Conservation (phyloP, 305 asterid species). For the Withania somnifera region DNA sequence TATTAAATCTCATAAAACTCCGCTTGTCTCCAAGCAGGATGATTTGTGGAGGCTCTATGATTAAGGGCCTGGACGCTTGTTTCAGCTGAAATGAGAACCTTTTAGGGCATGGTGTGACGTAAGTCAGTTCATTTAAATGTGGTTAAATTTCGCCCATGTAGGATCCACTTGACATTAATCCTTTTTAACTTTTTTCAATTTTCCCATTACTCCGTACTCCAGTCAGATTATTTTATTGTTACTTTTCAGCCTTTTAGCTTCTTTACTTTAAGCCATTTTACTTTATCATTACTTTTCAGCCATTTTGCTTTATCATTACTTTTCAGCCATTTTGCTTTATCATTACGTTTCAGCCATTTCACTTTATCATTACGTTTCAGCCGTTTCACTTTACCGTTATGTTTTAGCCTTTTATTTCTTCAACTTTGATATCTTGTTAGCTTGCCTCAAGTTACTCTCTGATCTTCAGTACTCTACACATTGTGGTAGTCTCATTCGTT, state of each 20-base stretch:
- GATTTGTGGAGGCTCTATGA: slow-evolving; percentile 73
- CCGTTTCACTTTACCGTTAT: not conserved
- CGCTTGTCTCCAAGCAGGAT: slow-evolving; percentile 13
- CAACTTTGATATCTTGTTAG: not conserved
- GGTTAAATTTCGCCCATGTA: not conserved
- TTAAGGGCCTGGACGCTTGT: slow-evolving; percentile 86
- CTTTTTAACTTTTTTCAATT: not conserved
- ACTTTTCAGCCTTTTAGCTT: too few relatives aligned
- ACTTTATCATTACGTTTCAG: not conserved
- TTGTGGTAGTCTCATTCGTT: not conserved
- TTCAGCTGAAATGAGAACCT: slow-evolving; percentile 84
- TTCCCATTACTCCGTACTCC: not conserved
- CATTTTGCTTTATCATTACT: not conserved
- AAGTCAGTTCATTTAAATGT: slow-evolving; percentile 3
- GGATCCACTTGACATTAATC: not conserved
- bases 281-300: not conserved
- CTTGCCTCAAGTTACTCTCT: not conserved
- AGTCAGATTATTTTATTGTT: not conserved
- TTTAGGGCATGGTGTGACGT: slow-evolving; percentile 1
- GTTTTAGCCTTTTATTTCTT: not conserved
- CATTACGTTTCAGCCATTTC: not conserved
- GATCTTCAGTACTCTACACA: not conserved
- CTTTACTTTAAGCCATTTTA: too few relatives aligned
- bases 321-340: not conserved
- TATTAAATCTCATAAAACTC: slow-evolving; percentile 9